Evolutionary conservation across 257 asterid genomes (phyloP).

Genomic region (Solanum stenotomum): DNA sequence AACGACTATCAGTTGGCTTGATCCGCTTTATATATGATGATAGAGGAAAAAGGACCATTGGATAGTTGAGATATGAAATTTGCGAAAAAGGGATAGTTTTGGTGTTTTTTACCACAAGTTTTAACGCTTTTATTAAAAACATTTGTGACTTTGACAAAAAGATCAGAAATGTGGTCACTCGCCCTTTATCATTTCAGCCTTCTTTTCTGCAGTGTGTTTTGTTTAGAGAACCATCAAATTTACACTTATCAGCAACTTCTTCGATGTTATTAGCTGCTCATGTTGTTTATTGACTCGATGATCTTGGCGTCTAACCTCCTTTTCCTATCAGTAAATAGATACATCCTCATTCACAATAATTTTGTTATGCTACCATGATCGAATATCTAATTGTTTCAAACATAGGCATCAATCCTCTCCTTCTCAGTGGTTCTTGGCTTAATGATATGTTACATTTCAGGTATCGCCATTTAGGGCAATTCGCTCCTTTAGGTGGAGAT

Average conservation of each 20-base stretch:
- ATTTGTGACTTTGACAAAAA: background rate
- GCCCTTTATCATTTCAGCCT: background rate
- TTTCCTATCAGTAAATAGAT: background rate
- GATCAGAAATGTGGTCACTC: background rate
- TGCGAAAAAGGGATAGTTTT: no score
- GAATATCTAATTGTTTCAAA: no score
- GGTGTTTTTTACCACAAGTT: background rate
- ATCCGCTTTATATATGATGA: background rate
- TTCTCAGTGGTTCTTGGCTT: background rate
- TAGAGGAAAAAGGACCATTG: background rate
- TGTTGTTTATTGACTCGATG: background rate
- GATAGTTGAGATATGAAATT: background rate
- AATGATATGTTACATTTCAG: conserved; percentile 17
- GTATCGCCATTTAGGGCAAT: conserved; percentile 91
- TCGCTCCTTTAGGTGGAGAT: conserved; percentile 96
- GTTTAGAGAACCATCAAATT: background rate
- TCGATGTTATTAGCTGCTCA: background rate
- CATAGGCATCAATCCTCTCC: no score
- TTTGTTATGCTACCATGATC: background rate
- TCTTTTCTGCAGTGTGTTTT: background rate
- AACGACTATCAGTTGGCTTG: background rate
- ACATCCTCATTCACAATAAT: background rate
- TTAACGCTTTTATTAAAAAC: background rate
- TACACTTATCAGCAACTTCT: background rate
- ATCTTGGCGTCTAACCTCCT: background rate